Conservation (phyloP, 495 filamentous ascomycete species). For the Chaetomium fimeti region DNA sequence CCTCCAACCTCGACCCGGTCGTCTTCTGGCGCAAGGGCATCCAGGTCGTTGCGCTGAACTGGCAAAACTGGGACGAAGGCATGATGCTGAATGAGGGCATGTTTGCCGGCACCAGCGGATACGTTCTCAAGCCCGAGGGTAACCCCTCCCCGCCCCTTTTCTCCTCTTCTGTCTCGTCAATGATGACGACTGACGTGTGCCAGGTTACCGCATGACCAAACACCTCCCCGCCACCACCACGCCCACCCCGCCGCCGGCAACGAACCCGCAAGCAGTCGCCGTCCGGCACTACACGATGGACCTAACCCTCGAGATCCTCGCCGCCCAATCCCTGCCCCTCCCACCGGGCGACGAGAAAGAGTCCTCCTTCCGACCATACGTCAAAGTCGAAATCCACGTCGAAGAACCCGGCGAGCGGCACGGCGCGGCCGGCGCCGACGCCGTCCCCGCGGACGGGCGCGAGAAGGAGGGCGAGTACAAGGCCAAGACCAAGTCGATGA, state of each 20-base stretch:
- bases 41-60: conserved; percentile 91
- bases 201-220: conserved; percentile 18
- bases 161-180: not conserved
- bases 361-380: conserved; percentile 67
- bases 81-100: conserved; percentile 96
- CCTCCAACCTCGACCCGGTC: conserved; percentile 80
- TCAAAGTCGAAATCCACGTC: conserved; percentile 80
- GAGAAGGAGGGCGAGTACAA: conserved; percentile 65
- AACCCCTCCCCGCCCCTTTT: not conserved
- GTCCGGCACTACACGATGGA: conserved; percentile 51
- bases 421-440: conserved; percentile 39
- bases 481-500: conserved; percentile 59
- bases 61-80: conserved; percentile 85
- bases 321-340: conserved; percentile 57
- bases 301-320: conserved; percentile 54
- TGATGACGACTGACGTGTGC: too few relatives aligned
- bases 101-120: conserved; percentile 79
- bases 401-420: conserved; percentile 57
- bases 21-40: conserved; percentile 86
- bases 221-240: not conserved
- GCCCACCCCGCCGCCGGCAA: not conserved
- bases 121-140: conserved; percentile 78
- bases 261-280: conserved; percentile 31
- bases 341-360: conserved; percentile 55
- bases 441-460: conserved; percentile 30